Conservation (phyloP, 345 rosid genomes). For the Conringia planisiliqua region DNA sequence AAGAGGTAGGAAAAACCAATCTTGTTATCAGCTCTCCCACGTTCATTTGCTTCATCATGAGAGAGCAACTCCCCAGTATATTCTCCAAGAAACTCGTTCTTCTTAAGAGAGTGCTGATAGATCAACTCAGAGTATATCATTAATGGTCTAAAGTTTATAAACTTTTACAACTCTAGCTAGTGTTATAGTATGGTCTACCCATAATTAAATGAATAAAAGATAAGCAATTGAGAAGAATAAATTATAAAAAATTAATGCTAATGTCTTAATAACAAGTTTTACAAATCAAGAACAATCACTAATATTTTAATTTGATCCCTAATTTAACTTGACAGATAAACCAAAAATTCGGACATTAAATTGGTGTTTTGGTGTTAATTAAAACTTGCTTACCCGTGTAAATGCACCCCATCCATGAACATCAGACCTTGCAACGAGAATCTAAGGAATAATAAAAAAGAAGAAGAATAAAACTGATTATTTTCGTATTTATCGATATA, state of each 20-base stretch:
- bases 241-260: not conserved
- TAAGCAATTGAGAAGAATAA: not conserved
- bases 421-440: constrained; percentile 70
- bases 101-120: constrained; percentile 63
- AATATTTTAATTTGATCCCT: not conserved
- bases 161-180: no score
- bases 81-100: constrained; percentile 88
- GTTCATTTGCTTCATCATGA: constrained; percentile 80
- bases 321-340: no score
- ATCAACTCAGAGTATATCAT: constrained; percentile 10
- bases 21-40: constrained; percentile 69
- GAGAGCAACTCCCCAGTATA: constrained; percentile 89
- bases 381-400: constrained; percentile 48
- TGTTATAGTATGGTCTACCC: no score
- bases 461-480: not conserved
- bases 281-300: not conserved
- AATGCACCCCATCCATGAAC: constrained; percentile 99
- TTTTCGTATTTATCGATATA: not conserved
- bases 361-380: not conserved
- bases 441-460: constrained; percentile 38
- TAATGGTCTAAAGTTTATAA: no score
- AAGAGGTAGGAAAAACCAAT: constrained; percentile 78
- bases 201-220: no score
- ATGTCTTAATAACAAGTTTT: not conserved
- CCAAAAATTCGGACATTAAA: no score